A percentile compares a stretch with the other conserved stretches of the same genome.
Conservation (phyloP, 2,329 filamentous ascomycete species). For the Penicillium vulpinum region DNA sequence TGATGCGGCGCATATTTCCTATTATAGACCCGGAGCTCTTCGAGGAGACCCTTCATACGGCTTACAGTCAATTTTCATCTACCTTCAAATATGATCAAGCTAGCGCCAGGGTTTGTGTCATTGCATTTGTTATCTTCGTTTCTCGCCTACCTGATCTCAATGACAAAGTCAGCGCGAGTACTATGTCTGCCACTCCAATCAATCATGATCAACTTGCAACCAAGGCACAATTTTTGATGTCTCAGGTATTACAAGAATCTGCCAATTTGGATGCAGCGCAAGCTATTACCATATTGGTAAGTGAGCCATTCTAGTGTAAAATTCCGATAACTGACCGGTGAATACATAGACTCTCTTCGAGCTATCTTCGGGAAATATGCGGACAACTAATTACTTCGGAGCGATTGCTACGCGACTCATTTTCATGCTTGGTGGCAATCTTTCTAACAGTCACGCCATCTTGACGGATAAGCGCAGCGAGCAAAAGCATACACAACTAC, state of each 20-base stretch:
- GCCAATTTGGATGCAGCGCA: conserved; percentile 48
- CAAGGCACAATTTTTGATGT: conserved; percentile 47
- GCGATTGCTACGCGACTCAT: conserved; percentile 51
- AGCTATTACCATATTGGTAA: conserved; percentile 51
- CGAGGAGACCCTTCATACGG: conserved; percentile 45
- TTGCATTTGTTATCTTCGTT: conserved; percentile 50
- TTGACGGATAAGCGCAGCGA: conserved; percentile 12
- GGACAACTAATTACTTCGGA: conserved; percentile 47
- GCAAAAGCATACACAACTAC: conserved; percentile 31
- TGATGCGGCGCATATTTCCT: conserved; percentile 51
- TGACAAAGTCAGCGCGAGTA: background rate
- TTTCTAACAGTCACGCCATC: conserved; percentile 18
- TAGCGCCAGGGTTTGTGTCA: conserved; percentile 49
- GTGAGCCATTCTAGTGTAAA: conserved; percentile 14
- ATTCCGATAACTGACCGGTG: background rate
- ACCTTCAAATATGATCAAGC: conserved; percentile 27
- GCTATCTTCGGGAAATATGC: conserved; percentile 50
- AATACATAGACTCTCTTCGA: conserved; percentile 44
- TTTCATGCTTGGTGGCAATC: conserved; percentile 53
- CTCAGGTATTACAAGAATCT: conserved; percentile 46
- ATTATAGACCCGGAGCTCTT: conserved; percentile 52
- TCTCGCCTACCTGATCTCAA: conserved; percentile 25
- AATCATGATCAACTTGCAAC: conserved; percentile 46
- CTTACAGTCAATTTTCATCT: conserved; percentile 40
- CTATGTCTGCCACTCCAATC: conserved; percentile 22